Base-by-base conservation (phyloP, 495 filamentous ascomycete genomes). In the Umbilicaria muhlenbergii region DNA sequence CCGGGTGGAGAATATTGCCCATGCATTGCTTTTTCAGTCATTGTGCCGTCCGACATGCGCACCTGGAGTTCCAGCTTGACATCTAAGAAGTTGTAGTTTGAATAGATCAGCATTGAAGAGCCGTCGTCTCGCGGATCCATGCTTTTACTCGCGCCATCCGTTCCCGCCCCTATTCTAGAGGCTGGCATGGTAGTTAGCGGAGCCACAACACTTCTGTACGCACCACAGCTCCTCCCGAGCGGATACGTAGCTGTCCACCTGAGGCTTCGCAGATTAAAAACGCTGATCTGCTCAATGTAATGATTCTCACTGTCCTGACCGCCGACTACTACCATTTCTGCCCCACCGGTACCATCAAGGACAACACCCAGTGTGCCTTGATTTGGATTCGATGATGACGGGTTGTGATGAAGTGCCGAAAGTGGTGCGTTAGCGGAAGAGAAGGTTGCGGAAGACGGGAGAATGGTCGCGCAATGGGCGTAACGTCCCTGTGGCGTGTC, bases 1-100 rank as follows among this genome's bases (percentile, higher is more conserved):
- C 91, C 91, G 3, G 91, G 91, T 1, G 91, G 91, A 11, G 84
- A 89, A 28, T 82, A 84, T 21, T 75, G 71, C 17, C 84, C 85
- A 38, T 77, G 76, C 89, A 98, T 95, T 11, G 83, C 71, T 51
- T 84, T 87, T 55, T 96, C 91, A 3, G 74, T 70, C 48, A 98
- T 63, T 8, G 78, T 79, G 37, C 92, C 91, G 59, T 98, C 89
- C 21, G 83, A 75, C 12, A 78, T 57, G 42, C 91, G 76, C 36
- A 98, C 74, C 54, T 96, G 92, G 28, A 98, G 68, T 57, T 96
- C 91, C 16, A 98, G 62, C 54, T 94, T 96, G 47, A 96, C 91
- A 48, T 96, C 87, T 33, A 96, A 58, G 57, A 98, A 98, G 59
- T 98, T 96, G 58, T 96, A 98, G 55, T 98, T 98, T 34, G 91